Evolutionary conservation across 2,329 filamentous ascomycete species (phyloP), one percentile per base, ranked within the genome.

Genomic region (Aspergillus texensis): DNA sequence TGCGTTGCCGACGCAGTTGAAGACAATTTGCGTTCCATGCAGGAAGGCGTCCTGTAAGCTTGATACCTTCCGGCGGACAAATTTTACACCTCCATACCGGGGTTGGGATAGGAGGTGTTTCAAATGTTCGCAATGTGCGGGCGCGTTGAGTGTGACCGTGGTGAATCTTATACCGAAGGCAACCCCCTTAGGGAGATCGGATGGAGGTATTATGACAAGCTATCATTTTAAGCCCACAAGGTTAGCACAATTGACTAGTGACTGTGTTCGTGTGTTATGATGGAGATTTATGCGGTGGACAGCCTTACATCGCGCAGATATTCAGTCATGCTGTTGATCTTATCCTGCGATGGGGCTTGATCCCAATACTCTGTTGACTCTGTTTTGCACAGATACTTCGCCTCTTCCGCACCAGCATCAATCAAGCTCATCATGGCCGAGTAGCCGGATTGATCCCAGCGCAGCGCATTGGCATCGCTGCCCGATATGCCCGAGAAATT

Each of bases 401-500:
- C 74, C 10, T 74, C 70, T 0, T 73, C 67, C 0, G 64, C 52
- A 11, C 74, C 68, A 4, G 71, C 68, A 1, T 78, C 78, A 5
- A 81, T 70, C n/a, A 82, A 70, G 55, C 80, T 71, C 16, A 71
- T 68, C 32, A 64, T 26, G 9, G 48, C n/a, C 36, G 48, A 30
- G 50, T 82, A 82, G 0, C 80, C 79, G 2, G 74, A 59, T 1
- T 71, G 73, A 58, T 82, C 81, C 80, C 80, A 82, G 32, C 74
- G 75, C 48, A 82, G 63, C 0, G 79, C 80, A 55, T 82, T 81
- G 21, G 70, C 64, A 57, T 82, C 79, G 16, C 67, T 75, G 26
- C 79, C 79, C 0, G 80, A 81, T 52, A 82, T 79, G 45, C 78
- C 79, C 0, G 80, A 82, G 65, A 81, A 81, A 65, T 82, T 82